Evolutionary conservation across 352 stramenopile genomes (phyloP), one percentile per base, ranked within the genome.

Genomic region (Blastocystis sp.): DNA sequence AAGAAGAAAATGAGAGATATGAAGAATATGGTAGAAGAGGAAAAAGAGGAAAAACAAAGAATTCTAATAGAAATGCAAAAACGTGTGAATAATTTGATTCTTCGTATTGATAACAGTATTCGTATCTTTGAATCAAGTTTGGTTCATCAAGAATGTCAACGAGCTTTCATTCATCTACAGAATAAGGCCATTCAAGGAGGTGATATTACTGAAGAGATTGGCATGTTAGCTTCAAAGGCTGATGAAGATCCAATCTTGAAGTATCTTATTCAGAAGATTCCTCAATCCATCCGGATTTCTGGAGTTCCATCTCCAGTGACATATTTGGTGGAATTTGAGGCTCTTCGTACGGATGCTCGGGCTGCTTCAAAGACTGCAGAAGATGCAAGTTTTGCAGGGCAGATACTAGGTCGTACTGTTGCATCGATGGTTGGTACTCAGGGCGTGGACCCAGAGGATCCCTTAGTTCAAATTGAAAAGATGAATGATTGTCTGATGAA

Each of bases 401-500:
- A 83, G 54, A 43, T 83, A 19, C 49, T 83, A 21, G 71, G 71
- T 19, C 46, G 71, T 16, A 24, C 71, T 52, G 71, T 83, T 21
- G 71, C 49, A 14, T 35, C 71, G 54, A 27, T 83, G 49, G 71
- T 83, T 21, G 71, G 71, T n/a, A 83, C n/a, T 5, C 29, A 83
- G 54, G 71, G 71, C 5, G 9, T 83, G 21, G 39, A 51, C 12
- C 43, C 57, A 24, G 21, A 42, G 21, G 71, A 83, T 43, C 71
- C 71, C 19, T 42, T 83, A 27, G 51, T 83, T 52, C 57, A 83
- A 32, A 29, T 83, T 21, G 71, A 83, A 24, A 63, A n/a, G n/a
- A 83, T 83, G 19, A 24, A 29, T 19, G 21, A n/a, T 7, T 49
- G 37, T 4, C 65, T 77, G 65, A 77, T 12, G 24, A 51, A 56